Evolutionary conservation across 768 basidiomycete species (phyloP).

Genomic region (Panus rudis): DNA sequence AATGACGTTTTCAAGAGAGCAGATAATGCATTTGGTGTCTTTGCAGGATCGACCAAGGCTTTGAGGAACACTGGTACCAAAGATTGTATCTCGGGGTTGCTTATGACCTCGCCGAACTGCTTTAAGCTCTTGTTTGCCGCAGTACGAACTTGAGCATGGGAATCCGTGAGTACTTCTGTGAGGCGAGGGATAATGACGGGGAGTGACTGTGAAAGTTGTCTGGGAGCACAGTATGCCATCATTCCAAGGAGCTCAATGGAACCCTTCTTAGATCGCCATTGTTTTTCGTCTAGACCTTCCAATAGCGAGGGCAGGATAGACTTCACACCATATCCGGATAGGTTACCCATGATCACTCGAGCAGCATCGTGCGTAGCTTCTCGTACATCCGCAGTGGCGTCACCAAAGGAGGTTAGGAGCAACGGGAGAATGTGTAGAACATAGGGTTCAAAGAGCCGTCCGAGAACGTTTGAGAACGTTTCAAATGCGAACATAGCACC

Average conservation of each 20-base stretch:
- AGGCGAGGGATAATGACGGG: conserved; percentile 96
- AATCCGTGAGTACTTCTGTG: conserved; percentile 92
- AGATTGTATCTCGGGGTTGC: conserved; percentile 92
- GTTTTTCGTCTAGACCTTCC: conserved; percentile 91
- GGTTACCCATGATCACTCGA: conserved; percentile 88
- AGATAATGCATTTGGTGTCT: conserved; percentile 80
- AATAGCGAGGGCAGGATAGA: conserved; percentile 86
- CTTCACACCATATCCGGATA: conserved; percentile 95
- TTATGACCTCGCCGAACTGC: conserved; percentile 97
- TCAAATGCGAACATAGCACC: conserved; percentile 95
- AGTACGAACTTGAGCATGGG: conserved; percentile 90
- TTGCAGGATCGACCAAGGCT: conserved; percentile 91
- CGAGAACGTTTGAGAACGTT: conserved; percentile 79
- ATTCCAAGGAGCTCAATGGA: conserved; percentile 95
- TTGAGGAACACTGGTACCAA: conserved; percentile 87
- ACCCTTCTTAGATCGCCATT: conserved; percentile 97
- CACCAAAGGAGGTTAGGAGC: conserved; percentile 81
- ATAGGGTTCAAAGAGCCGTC: conserved; percentile 91
- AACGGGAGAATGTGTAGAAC: conserved; percentile 78
- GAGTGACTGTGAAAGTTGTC: conserved; percentile 88
- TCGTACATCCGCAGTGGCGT: conserved; percentile 78
- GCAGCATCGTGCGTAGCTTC: conserved; percentile 92
- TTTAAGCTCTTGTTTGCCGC: conserved; percentile 95
- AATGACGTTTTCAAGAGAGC: conserved; percentile 90
- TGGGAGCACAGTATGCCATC: conserved; percentile 98